phyloP scores from a whole-genome alignment of 2,329 filamentous ascomycete genomes.

The Clonostachys rhizophaga region DNA sequence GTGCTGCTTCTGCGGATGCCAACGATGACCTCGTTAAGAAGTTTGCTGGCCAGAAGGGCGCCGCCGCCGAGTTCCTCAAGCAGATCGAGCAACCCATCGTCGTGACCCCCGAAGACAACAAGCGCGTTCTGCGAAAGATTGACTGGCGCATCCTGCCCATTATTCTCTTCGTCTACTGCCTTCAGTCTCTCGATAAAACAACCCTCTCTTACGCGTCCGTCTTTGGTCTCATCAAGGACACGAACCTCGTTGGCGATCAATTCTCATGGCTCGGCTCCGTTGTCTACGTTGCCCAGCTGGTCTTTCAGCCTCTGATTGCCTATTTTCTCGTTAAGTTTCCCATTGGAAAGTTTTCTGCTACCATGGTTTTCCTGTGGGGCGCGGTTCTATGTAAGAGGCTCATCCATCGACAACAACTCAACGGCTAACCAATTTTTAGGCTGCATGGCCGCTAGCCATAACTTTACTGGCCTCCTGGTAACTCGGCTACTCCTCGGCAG shows the following conservation, averaged over 20 bases:
- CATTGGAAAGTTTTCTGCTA: constrained; percentile 46
- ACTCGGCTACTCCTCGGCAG: constrained; percentile 13
- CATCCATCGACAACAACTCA: constrained; percentile 5
- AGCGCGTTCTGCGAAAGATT: constrained; percentile 36
- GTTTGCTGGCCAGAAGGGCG: constrained; percentile 20
- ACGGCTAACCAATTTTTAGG: neutral
- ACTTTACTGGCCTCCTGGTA: constrained; percentile 11
- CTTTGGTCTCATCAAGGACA: constrained; percentile 53
- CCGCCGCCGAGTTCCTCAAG: constrained; percentile 42
- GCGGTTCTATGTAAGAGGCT: constrained; percentile 29
- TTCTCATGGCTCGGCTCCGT: constrained; percentile 59
- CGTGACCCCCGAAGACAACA: constrained; percentile 47
- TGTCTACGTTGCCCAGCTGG: constrained; percentile 23
- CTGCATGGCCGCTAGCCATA: constrained; percentile 4
- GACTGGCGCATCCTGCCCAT: constrained; percentile 44
- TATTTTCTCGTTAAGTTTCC: constrained; percentile 50
- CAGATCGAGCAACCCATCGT: constrained; percentile 35
- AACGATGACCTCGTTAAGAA: no score
- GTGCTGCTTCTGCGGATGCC: no score
- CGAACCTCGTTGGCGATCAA: constrained; percentile 39
- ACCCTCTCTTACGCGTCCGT: constrained; percentile 57
- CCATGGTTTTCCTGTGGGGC: constrained; percentile 49
- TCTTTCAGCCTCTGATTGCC: constrained; percentile 47
- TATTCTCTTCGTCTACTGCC: constrained; percentile 46
- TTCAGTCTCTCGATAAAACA: constrained; percentile 19